Evolutionary conservation across 208 protist genomes (phyloP), one percentile per base, ranked within the genome.

Genomic region (Trypanosoma mega): DNA sequence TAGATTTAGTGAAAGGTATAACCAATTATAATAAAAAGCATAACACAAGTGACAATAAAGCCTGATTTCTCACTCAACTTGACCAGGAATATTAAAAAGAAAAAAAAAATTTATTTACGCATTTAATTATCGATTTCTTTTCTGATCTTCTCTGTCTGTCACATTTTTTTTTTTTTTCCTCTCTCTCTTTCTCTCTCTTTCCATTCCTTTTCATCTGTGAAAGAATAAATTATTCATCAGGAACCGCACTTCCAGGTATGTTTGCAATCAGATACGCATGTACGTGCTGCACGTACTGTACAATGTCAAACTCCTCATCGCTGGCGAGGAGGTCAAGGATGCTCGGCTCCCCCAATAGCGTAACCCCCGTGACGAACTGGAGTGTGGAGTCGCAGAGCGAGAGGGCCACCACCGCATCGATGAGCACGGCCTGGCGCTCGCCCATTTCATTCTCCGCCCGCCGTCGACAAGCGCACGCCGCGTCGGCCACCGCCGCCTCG

Each of bases 351-450:
- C 71, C 78, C 2, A 95, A 53, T 4, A 92, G 52, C 2, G 89
- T 78, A 29, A 77, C 70, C 39, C 73, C 74, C 1, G 70, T 78
- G 30, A 84, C 72, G 45, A 92, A 89, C 55, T 87, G 78, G 52
- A 92, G 53, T 21, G 85, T 86, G 21, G 66, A 69, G 70, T 95
- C 85, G 54, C 83, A 92, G 36, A 95, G 72, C 16, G 75, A 76
- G 41, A 95, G 76, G 4, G 85, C 82, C 2, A 82, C 80, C 5
- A 90, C 51, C 7, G 85, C 89, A 70, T 95, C 89, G 29, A 95
- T 74, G 12, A 95, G 68, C 2, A 70, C 69, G 8, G 88, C 90
- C 21, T n/a, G 58, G 18, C 50, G 11, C 24, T 7, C 11, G 14
- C 23, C 2, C 9, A 24, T 43, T 31, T 31, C 48, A 11, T 41